Percentiles rank a stretch among this genome's conserved stretches.
Conservation (phyloP, 805 yeast genomes). For the Candida manassasensis region DNA sequence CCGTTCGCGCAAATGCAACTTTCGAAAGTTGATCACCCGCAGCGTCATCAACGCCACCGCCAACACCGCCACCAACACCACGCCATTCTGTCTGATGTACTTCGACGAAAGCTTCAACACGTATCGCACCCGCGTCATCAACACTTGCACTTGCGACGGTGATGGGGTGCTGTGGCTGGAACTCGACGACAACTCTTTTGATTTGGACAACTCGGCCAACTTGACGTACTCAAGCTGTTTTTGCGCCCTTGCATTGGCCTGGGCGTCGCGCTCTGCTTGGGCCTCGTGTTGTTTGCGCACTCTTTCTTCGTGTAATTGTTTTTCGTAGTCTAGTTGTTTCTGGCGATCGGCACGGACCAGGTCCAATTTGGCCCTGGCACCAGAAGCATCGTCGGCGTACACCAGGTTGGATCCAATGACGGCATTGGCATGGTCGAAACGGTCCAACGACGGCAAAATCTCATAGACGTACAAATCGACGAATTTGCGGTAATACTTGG, state of each 20-base stretch:
- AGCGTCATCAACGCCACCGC: slow-evolving; percentile 16
- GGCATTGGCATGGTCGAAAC: slow-evolving; percentile 22
- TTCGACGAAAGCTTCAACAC: slow-evolving; percentile 3
- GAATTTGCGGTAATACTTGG: slow-evolving; percentile 19
- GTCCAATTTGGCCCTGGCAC: slow-evolving; percentile 4
- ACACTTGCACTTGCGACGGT: slow-evolving; percentile 25
- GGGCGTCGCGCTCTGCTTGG: slow-evolving; percentile 11
- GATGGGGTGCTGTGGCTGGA: slow-evolving; percentile 15
- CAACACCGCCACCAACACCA: slow-evolving; percentile 21
- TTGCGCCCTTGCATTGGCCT: slow-evolving; percentile 15
- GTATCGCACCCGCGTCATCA: slow-evolving; percentile 17
- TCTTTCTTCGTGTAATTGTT: slow-evolving; percentile 8
- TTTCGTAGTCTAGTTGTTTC: slow-evolving; percentile 5
- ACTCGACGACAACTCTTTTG: slow-evolving; percentile 7
- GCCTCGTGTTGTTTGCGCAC: slow-evolving; percentile 8
- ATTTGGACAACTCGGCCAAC: slow-evolving; percentile 4
- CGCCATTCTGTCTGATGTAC: slow-evolving; percentile 24
- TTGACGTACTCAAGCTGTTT: slow-evolving; percentile 18
- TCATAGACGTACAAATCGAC: slow-evolving; percentile 32
- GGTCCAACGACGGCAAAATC: slow-evolving; percentile 27
- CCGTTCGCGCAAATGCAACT: slow-evolving; percentile 25
- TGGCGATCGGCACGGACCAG: slow-evolving; percentile 13
- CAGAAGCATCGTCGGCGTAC: slow-evolving; percentile 9
- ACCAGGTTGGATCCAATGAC: slow-evolving; percentile 21
- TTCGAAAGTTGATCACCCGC: slow-evolving; percentile 19